phyloP scores from a whole-genome alignment of 306 rosid genomes.

The Prunus persica region Prunus_persica_NCBIv2 NC_034009.1:30714001-30714500 shows the following conservation, averaged over 20 bases:
- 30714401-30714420: too few species aligned
- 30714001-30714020: too few species aligned
- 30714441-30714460: too few species aligned
- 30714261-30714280: constrained; percentile 20
- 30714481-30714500: not conserved
- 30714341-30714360: not conserved
- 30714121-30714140: not conserved
- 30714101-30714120: not conserved
- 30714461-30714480: too few species aligned
- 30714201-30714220: constrained; percentile 18
- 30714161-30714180: constrained; percentile 20
- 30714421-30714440: too few species aligned
- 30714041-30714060: too few species aligned
- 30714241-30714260: constrained; percentile 18
- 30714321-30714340: not conserved
- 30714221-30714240: constrained; percentile 16
- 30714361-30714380: constrained; percentile 2
- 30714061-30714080: too few species aligned
- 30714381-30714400: not conserved
- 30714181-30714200: constrained; percentile 20
- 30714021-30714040: too few species aligned
- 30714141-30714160: constrained; percentile 29
- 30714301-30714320: constrained; percentile 7
- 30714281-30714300: constrained; percentile 13
- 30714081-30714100: not conserved